phyloP scores from a whole-genome alignment of 192 early-diverging fungal genomes.

The Cladochytrium replicatum region DNA sequence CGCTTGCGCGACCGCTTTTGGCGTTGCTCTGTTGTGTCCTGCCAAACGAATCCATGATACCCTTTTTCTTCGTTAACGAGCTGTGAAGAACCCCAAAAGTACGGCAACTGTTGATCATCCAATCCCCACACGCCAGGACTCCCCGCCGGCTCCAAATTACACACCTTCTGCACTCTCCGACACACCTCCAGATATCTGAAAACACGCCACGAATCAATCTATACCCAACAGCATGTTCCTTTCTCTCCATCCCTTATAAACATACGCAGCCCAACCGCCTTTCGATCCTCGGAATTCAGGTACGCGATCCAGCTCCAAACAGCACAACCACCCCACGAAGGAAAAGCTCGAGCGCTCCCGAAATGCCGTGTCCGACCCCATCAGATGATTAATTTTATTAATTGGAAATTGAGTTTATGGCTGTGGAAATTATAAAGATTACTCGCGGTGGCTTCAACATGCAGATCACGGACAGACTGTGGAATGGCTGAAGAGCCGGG shows the following conservation, averaged over 20 bases:
- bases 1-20: slow-evolving; percentile 56
- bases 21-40: slow-evolving; percentile 60
- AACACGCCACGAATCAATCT: slow-evolving; percentile 1
- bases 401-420: too few relatives aligned
- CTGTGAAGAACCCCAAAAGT: slow-evolving; percentile 84
- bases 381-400: too few relatives aligned
- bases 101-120: slow-evolving; percentile 96
- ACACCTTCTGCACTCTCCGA: slow-evolving; percentile 68
- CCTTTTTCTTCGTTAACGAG: slow-evolving; percentile 26
- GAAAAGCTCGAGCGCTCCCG: slow-evolving; percentile 91
- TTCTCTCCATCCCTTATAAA: slow-evolving; percentile 44
- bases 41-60: neutral
- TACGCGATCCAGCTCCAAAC: slow-evolving; percentile 61
- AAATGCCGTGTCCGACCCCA: slow-evolving; percentile 85
- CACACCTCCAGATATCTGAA: slow-evolving; percentile 68
- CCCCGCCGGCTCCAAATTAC: slow-evolving; percentile 89
- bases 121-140: slow-evolving; percentile 87
- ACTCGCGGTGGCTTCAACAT: too few relatives aligned
- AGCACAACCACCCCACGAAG: slow-evolving; percentile 77
- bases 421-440: too few relatives aligned
- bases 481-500: slow-evolving; percentile 36
- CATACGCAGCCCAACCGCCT: slow-evolving; percentile 59
- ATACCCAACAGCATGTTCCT: neutral
- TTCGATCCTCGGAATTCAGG: slow-evolving; percentile 51
- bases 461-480: too few relatives aligned